A percentile compares a stretch with the other conserved stretches of the same genome.
phyloP scores from a whole-genome alignment of 2,329 filamentous ascomycete species.

The Xylariaceae sp. region DNA sequence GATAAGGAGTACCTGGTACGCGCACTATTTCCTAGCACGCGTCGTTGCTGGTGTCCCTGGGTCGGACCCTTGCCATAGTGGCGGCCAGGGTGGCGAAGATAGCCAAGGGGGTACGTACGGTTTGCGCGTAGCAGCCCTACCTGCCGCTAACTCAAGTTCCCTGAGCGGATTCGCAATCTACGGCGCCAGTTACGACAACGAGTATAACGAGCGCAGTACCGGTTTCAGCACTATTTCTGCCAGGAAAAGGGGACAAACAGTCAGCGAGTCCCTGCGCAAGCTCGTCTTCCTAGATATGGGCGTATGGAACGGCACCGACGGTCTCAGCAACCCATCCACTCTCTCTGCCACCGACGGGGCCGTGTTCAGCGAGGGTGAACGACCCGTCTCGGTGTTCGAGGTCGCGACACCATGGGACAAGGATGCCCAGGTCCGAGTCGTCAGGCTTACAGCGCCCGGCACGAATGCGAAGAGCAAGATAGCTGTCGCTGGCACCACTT shows the following conservation, averaged over 20 bases:
- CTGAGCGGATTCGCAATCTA: conserved; percentile 33
- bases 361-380: conserved; percentile 25
- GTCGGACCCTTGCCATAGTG: too few relatives aligned
- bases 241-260: too few relatives aligned
- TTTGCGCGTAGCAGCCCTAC: conserved; percentile 27
- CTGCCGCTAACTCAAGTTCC: conserved; percentile 30
- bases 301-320: conserved; percentile 33
- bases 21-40: conserved; percentile 32
- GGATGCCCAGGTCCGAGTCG: conserved; percentile 20
- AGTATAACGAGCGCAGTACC: too few relatives aligned
- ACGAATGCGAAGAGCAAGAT: conserved; percentile 34
- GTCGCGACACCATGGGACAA: conserved; percentile 29
- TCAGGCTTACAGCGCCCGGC: conserved; percentile 29
- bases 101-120: conserved; percentile 1
- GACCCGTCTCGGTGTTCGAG: conserved; percentile 23
- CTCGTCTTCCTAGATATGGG: conserved; percentile 34
- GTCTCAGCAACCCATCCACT: conserved; percentile 32
- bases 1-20: conserved; percentile 31
- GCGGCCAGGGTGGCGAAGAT: too few relatives aligned
- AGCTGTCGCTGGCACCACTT: conserved; percentile 28
- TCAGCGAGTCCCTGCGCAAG: conserved; percentile 23
- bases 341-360: conserved; percentile 28
- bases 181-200: conserved; percentile 1
- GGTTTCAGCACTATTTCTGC: too few relatives aligned
- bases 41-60: conserved; percentile 7